phyloP scores from a whole-genome alignment of 2,329 filamentous ascomycete species.

The Nigrospora oryzae region DNA sequence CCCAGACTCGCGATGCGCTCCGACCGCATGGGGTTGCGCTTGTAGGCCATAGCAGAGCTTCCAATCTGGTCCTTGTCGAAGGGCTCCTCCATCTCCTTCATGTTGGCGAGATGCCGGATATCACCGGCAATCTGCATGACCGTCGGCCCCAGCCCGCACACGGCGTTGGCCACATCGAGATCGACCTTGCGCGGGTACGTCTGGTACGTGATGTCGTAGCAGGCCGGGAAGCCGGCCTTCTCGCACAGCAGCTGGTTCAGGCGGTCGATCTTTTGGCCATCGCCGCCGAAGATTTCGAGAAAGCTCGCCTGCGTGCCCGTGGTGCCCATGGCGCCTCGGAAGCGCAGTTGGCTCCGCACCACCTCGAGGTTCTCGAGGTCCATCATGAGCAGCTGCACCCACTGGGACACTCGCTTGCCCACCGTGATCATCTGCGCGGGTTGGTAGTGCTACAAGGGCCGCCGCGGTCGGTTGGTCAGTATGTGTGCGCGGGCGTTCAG shows the following conservation, averaged over 20 bases:
- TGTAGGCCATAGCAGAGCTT: constrained; percentile 55
- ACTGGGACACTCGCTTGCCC: constrained; percentile 60
- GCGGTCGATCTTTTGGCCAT: constrained; percentile 38
- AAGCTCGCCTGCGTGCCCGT: constrained; percentile 63
- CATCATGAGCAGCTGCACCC: constrained; percentile 53
- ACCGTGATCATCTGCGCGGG: constrained; percentile 42
- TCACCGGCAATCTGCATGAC: constrained; percentile 6
- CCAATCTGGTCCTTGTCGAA: constrained; percentile 66
- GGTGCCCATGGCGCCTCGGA: constrained; percentile 41
- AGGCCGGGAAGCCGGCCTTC: constrained; percentile 42
- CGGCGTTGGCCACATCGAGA: constrained; percentile 5
- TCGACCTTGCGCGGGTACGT: constrained; percentile 7
- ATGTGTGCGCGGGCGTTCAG: no score
- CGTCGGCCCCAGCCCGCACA: constrained; percentile 3
- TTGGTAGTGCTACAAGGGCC: background rate
- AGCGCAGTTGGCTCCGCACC: constrained; percentile 59
- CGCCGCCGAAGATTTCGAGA: constrained; percentile 34
- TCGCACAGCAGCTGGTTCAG: constrained; percentile 48
- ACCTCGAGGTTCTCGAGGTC: constrained; percentile 64
- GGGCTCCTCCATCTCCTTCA: constrained; percentile 78
- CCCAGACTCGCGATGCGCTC: constrained; percentile 24
- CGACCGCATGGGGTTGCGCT: constrained; percentile 47
- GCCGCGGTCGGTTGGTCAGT: background rate
- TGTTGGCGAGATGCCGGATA: constrained; percentile 60
- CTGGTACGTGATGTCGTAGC: constrained; percentile 24